Percentiles rank a stretch among this genome's conserved stretches.
These are phyloP conservation scores for Penicillium subrubescens DNA, from an alignment of 495 filamentous ascomycete genomes.

Conservation along the genomic window DNA sequence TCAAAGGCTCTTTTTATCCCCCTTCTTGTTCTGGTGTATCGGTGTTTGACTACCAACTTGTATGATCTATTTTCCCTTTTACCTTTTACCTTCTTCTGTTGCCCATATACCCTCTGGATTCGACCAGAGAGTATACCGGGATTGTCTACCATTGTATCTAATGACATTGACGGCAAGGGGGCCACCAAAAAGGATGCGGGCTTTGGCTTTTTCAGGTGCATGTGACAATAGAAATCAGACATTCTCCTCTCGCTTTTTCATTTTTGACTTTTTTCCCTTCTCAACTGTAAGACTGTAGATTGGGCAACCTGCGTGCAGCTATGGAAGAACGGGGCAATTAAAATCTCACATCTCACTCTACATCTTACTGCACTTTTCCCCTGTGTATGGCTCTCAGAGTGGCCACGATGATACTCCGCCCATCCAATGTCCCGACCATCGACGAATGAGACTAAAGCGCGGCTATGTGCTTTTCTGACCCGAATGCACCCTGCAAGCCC, in stretches of 20 bases:
- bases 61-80: constrained; percentile 29
- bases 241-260: constrained; percentile 49
- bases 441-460: constrained; percentile 15
- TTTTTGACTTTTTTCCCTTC: constrained; percentile 6
- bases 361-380: not conserved
- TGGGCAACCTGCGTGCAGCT: constrained; percentile 10
- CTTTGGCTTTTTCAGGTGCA: constrained; percentile 44
- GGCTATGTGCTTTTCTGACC: constrained; percentile 14
- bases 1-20: constrained; percentile 26
- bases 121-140: constrained; percentile 28
- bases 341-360: not conserved
- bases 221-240: constrained; percentile 51
- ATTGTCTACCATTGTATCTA: constrained; percentile 49
- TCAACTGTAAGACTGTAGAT: constrained; percentile 13
- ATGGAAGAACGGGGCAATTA: constrained; percentile 7
- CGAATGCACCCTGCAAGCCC: constrained; percentile 23
- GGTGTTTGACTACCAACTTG: constrained; percentile 39
- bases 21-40: constrained; percentile 41
- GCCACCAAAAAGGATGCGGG: constrained; percentile 44
- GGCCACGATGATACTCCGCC: constrained; percentile 11
- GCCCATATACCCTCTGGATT: constrained; percentile 36
- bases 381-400: not conserved
- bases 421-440: not conserved
- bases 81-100: constrained; percentile 31
- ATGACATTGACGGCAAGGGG: constrained; percentile 49